Evolutionary conservation across 2,329 filamentous ascomycete species (phyloP).

Genomic region (Arthroderma sp.): DNA sequence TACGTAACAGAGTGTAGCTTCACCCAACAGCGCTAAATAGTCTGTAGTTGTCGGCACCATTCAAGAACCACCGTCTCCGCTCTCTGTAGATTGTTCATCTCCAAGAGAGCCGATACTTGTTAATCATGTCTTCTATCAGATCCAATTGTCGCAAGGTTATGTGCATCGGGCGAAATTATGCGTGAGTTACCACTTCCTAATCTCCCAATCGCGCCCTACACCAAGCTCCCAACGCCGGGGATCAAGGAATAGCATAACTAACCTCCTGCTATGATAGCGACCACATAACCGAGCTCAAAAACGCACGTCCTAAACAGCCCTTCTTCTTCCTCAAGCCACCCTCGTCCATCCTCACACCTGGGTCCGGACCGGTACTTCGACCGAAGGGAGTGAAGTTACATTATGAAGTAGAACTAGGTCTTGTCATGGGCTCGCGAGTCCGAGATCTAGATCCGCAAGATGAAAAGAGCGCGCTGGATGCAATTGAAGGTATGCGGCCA

Average conservation of each 20-base stretch:
- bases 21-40: no score
- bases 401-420: slow-evolving; percentile 87
- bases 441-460: slow-evolving; percentile 65
- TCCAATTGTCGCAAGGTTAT: slow-evolving; percentile 59
- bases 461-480: slow-evolving; percentile 60
- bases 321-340: slow-evolving; percentile 99
- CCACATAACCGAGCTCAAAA: slow-evolving; percentile 87
- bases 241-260: not conserved
- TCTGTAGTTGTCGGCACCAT: no score
- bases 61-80: not conserved
- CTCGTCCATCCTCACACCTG: slow-evolving; percentile 68
- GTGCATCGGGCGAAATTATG: slow-evolving; percentile 94
- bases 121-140: slow-evolving; percentile 32
- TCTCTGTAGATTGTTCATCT: not conserved
- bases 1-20: no score
- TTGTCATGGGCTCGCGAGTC: slow-evolving; percentile 73
- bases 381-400: slow-evolving; percentile 76
- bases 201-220: not conserved
- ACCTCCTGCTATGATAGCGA: slow-evolving; percentile 43
- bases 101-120: not conserved
- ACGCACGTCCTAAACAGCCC: slow-evolving; percentile 74
- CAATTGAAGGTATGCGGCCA: slow-evolving; percentile 53
- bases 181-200: slow-evolving; percentile 41
- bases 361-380: slow-evolving; percentile 64
- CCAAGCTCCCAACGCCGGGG: no score